Base-by-base conservation (phyloP, 1,284 basidiomycete species). In the Grifola frondosa region DNA sequence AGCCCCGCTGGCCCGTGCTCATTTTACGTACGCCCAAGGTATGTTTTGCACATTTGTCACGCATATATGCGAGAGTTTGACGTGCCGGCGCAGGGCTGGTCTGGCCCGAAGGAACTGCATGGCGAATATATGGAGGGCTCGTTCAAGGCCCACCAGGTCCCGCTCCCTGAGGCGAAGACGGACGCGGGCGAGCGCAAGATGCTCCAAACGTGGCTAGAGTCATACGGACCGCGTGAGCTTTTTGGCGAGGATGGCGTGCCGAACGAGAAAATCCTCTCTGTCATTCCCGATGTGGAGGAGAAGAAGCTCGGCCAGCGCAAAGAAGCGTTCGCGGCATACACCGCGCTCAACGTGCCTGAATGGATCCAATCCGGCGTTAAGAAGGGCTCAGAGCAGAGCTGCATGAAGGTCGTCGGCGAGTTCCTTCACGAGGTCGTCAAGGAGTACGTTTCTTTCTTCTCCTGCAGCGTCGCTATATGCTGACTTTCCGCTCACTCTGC, bases 1-100 rank as follows among this genome's bases (percentile, higher is more conserved):
- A 93, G 67, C 90, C 91, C 13, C 76, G 88, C 34, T 94, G 88
- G 88, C 91, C 91, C 4, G 77, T 94, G 58, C 71, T 94, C 50
- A 79, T 93, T 57, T 70, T 94, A 40, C 80, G 89, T 32, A 88
- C 88, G 1, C 89, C 90, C 8, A 94, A 94, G 63, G 75, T 68
- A 37, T 46, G 60, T 31, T 9, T 22, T 10, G 8, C 10, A 9
- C 9, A 21, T 34, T 35, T 20, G 12, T 16, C 3, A 10, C 29
- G 11, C 22, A 13, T 29, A 7, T 23, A 15, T n/a, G 4, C 7
- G 6, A 26, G n/a, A n/a, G n/a, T n/a, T 23, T 43, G 6, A 28
- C 19, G 17, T 15, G 10, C 8, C 3, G 13, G 13, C 12, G 37
- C 38, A 70, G 69, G 88, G 88, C 21, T 81, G 77, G 72, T 73